Conservation (phyloP, 2,329 filamentous ascomycete genomes). For the Calcarisporium arbuscula region DNA sequence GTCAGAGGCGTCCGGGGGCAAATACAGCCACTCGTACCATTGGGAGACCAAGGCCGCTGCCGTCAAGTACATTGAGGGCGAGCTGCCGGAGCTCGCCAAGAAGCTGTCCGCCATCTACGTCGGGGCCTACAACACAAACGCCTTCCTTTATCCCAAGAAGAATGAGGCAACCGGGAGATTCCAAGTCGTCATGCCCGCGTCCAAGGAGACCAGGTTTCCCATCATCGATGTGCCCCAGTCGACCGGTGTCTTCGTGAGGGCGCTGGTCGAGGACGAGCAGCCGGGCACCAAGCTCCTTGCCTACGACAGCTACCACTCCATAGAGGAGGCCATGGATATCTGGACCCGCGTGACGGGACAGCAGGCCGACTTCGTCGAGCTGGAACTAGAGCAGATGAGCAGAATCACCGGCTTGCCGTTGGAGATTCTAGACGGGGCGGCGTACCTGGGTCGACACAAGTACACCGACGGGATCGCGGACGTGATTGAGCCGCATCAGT, state of each 20-base stretch:
- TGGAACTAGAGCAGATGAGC: slow-evolving; percentile 26
- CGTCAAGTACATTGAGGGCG: slow-evolving; percentile 1
- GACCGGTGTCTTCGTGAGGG: slow-evolving; percentile 37
- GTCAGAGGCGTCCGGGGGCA: slow-evolving; percentile 12
- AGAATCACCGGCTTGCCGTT: slow-evolving; percentile 23
- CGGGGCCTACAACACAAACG: slow-evolving; percentile 15
- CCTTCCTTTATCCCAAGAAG: slow-evolving; percentile 15
- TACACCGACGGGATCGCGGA: slow-evolving; percentile 33
- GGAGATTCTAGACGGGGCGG: slow-evolving; percentile 30
- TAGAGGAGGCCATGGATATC: slow-evolving; percentile 22
- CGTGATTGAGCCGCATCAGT: slow-evolving; percentile 29
- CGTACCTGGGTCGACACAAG: slow-evolving; percentile 30
- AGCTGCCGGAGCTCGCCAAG: background rate
- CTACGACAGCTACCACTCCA: slow-evolving; percentile 31
- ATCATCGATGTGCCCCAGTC: slow-evolving; percentile 31
- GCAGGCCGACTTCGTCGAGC: slow-evolving; percentile 21
- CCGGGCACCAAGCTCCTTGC: slow-evolving; percentile 36
- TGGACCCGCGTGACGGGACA: slow-evolving; percentile 32
- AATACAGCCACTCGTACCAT: slow-evolving; percentile 1
- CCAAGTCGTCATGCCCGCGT: slow-evolving; percentile 21
- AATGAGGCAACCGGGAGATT: slow-evolving; percentile 23
- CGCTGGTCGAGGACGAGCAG: slow-evolving; percentile 33
- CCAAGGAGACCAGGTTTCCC: slow-evolving; percentile 22
- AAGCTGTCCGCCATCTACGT: no score
- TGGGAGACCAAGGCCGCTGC: slow-evolving; percentile 5